phyloP scores from a whole-genome alignment of 176 grass and related monocot genomes.

The Lolium perenne region DNA sequence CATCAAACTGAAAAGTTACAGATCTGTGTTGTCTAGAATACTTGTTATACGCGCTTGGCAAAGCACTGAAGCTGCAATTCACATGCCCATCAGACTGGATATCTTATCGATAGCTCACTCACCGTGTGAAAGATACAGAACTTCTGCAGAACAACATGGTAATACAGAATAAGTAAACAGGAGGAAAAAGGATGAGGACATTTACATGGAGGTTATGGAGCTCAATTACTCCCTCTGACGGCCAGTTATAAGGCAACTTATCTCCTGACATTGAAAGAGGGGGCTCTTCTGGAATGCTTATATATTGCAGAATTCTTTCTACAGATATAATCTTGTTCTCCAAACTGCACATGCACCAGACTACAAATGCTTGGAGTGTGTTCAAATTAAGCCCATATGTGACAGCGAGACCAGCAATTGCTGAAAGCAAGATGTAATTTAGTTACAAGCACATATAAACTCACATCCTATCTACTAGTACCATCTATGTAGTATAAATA shows the following conservation, averaged over 20 bases:
- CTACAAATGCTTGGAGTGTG: slow-evolving; percentile 69
- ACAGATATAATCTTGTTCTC: slow-evolving; percentile 94
- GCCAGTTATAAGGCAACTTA: slow-evolving; percentile 57
- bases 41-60: background rate
- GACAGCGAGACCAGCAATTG: slow-evolving; percentile 83
- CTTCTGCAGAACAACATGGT: background rate
- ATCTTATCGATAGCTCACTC: background rate
- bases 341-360: slow-evolving; percentile 82
- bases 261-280: slow-evolving; percentile 56
- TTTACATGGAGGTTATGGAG: slow-evolving; percentile 58
- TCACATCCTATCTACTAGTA: background rate
- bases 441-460: background rate
- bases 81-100: background rate
- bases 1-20: slow-evolving; percentile 33
- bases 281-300: slow-evolving; percentile 74
- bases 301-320: slow-evolving; percentile 90
- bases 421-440: slow-evolving; percentile 46
- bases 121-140: background rate
- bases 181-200: background rate
- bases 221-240: slow-evolving; percentile 62
- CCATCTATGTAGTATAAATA: slow-evolving; percentile 12
- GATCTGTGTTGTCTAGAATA: background rate
- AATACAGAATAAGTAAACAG: background rate
- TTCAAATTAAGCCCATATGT: slow-evolving; percentile 94
- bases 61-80: background rate